Evolutionary conservation across 2,329 filamentous ascomycete genomes (phyloP).

Genomic region (Verticillium klebahnii): DNA sequence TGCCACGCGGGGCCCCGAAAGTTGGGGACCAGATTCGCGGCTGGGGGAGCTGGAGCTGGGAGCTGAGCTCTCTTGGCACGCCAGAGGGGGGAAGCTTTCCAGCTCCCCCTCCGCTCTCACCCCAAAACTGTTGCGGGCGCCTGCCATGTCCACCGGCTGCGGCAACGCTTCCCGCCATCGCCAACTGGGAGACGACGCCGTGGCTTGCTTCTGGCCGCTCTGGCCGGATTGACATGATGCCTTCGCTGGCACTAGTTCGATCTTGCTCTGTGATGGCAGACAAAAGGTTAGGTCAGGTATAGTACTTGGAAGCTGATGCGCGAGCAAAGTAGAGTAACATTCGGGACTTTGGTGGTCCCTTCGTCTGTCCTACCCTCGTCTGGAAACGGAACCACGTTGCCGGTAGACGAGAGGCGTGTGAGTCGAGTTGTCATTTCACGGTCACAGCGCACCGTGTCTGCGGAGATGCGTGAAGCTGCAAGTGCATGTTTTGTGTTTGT

Average conservation of each 20-base stretch:
- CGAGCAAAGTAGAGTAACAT: no score
- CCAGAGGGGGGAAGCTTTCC: no score
- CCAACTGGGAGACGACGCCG: background rate
- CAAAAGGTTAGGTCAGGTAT: no score
- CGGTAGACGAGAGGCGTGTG: background rate
- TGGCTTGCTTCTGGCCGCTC: background rate
- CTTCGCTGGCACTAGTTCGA: no score
- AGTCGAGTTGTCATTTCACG: background rate
- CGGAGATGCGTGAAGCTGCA: background rate
- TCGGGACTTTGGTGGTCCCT: no score
- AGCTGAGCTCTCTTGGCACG: background rate
- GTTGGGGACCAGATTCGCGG: background rate
- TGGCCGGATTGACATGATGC: background rate
- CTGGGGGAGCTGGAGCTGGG: background rate
- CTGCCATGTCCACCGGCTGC: background rate
- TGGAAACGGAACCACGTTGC: background rate
- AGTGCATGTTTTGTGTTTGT: background rate
- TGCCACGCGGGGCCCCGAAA: background rate
- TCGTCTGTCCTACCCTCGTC: background rate
- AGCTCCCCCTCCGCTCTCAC: background rate
- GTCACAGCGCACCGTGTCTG: background rate
- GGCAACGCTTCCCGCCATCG: background rate
- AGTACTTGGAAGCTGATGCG: no score
- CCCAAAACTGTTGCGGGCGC: background rate
- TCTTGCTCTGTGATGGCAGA: no score